A percentile compares a stretch with the other conserved stretches of the same genome.
Conservation (phyloP, 306 rosid genomes). For the Styphnolobium japonicum region DNA sequence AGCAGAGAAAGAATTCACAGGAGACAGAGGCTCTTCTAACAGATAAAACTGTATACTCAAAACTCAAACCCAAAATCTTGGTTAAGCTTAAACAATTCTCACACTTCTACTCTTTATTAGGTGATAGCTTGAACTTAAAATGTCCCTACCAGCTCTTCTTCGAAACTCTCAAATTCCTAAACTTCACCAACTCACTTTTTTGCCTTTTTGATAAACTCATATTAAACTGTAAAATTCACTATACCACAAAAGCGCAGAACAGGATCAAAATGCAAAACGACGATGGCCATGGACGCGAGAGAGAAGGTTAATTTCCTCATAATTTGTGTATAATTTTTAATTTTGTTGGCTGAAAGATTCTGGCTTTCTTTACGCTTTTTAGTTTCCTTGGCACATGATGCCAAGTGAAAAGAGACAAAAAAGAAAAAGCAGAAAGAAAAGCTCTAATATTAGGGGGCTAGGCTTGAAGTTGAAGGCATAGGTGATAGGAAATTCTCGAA, state of each 20-base stretch:
- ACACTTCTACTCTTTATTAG: neutral
- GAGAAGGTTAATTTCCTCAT: neutral
- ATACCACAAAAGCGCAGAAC: neutral
- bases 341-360: neutral
- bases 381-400: neutral
- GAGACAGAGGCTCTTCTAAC: too few species aligned
- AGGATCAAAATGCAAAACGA: neutral
- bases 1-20: too few species aligned
- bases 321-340: neutral
- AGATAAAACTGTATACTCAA: too few species aligned
- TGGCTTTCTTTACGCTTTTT: neutral
- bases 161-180: constrained; percentile 2
- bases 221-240: neutral
- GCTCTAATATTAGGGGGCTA: neutral
- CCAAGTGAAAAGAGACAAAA: constrained; percentile 31
- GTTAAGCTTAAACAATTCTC: too few species aligned
- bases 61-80: too few species aligned
- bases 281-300: neutral
- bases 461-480: neutral
- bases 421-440: neutral
- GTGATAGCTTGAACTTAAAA: neutral
- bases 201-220: neutral
- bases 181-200: neutral
- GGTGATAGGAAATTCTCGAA: constrained; percentile 15
- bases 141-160: constrained; percentile 24